phyloP scores from a whole-genome alignment of 2,329 filamentous ascomycete genomes.

The Lanzia echinophila region DNA sequence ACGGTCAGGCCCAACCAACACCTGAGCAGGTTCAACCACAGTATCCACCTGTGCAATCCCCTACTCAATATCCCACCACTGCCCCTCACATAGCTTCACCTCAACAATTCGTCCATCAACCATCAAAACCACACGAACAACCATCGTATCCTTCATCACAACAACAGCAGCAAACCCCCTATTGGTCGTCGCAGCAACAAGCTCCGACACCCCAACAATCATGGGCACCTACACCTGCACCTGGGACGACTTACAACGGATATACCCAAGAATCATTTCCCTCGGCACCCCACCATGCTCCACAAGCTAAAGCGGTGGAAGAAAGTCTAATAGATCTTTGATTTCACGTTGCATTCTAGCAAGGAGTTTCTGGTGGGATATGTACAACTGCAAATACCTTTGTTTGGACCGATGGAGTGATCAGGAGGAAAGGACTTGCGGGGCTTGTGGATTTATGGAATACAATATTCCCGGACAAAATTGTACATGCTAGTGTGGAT shows the following conservation, averaged over 20 bases:
- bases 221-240: slow-evolving; percentile 23
- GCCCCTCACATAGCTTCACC: slow-evolving; percentile 21
- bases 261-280: slow-evolving; percentile 60
- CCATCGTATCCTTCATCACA: slow-evolving; percentile 15
- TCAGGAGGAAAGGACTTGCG: not conserved
- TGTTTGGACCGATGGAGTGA: not conserved
- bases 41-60: slow-evolving; percentile 33
- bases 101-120: slow-evolving; percentile 19
- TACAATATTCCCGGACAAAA: not conserved
- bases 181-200: slow-evolving; percentile 43
- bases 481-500: not conserved
- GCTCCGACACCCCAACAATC: slow-evolving; percentile 36
- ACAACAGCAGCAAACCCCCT: slow-evolving; percentile 38
- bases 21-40: slow-evolving; percentile 27
- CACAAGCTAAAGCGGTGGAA: slow-evolving; percentile 53
- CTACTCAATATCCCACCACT: slow-evolving; percentile 27
- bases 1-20: slow-evolving; percentile 41
- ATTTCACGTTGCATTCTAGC: slow-evolving; percentile 29
- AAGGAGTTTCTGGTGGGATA: slow-evolving; percentile 1
- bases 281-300: slow-evolving; percentile 54
- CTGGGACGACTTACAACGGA: slow-evolving; percentile 36
- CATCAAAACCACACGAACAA: slow-evolving; percentile 24
- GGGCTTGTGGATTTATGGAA: not conserved
- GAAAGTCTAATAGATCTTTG: slow-evolving; percentile 77
- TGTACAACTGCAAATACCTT: not conserved